Base-by-base conservation (phyloP, 352 stramenopile genomes). In the Phytophthora hybrid region DNA sequence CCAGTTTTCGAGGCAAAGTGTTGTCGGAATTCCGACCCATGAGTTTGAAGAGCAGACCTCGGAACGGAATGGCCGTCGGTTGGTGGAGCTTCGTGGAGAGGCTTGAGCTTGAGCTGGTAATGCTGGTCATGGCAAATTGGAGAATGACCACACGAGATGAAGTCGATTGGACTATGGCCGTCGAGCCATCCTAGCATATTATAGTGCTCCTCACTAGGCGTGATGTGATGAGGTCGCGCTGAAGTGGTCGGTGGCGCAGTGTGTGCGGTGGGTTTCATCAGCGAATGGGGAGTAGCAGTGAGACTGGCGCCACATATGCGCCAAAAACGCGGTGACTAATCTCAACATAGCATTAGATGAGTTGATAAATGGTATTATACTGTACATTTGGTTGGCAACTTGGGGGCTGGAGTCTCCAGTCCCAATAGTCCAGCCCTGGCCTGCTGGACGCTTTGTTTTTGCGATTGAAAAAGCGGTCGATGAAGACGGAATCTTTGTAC, bases 1-100 rank as follows among this genome's bases (percentile, higher is more conserved):
- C 64, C 53, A 77, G 52, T n/a, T 73, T 77, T 21, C 51, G 59
- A 16, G 64, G 53, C 11, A 77, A 39, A 47, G 46, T 67, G 14
- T 53, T 46, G 47, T 11, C 16, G 19, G 66, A 55, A 23, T 54
- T 59, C 16, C 54, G 54, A 41, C 62, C 23, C 11, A 75, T 34
- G 31, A 77, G 47, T 31, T 66, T 64, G 39, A 34, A 29, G 18
- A 77, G 46, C 18, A 77, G 41, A 54, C 47, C 55, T 49, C 53
- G 63, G 39, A 69, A n/a, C 26, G 62, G 37, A 18, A 39, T 60
- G 18, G 29, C 9, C 10, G 47, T 18, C 0, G 49, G 29, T 3
- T 41, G 11, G 16, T 47, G 49, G 37, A 53, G 34, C n/a, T 37
- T 65, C 34, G 21, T 10, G 16, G 21, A 23, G 39, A 34, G 13